Evolutionary conservation across 1,284 basidiomycete genomes (phyloP).

Genomic region (Stereum hirsutum): DNA sequence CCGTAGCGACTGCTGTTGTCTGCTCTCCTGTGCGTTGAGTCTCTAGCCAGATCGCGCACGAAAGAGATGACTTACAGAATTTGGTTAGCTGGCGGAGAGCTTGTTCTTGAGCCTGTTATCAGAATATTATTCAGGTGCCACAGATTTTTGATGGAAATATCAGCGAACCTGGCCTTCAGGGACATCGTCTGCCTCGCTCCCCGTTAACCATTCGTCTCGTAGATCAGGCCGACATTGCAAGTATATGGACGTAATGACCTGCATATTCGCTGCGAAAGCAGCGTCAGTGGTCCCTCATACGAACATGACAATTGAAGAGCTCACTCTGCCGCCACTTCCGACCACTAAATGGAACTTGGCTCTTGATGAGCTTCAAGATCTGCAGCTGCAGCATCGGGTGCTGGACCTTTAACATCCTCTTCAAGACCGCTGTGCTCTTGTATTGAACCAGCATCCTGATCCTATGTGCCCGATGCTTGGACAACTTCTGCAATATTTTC

Average conservation of each 20-base stretch:
- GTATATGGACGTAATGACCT: slow-evolving; percentile 98
- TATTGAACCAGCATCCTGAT: slow-evolving; percentile 97
- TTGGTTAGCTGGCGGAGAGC: slow-evolving; percentile 92
- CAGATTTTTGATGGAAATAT: slow-evolving; percentile 1
- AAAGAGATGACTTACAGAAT: slow-evolving; percentile 62
- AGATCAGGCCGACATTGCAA: slow-evolving; percentile 94
- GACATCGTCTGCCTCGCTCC: slow-evolving; percentile 87
- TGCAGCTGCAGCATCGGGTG: slow-evolving; percentile 94
- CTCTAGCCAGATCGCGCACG: slow-evolving; percentile 1
- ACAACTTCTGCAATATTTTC: slow-evolving; percentile 96
- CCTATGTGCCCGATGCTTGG: slow-evolving; percentile 89
- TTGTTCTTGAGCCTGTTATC: slow-evolving; percentile 89
- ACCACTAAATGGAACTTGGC: slow-evolving; percentile 97
- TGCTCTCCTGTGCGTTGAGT: slow-evolving; percentile 44
- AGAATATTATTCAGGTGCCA: too few relatives aligned
- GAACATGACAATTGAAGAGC: slow-evolving; percentile 15
- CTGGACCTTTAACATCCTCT: slow-evolving; percentile 88
- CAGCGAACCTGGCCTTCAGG: slow-evolving; percentile 70
- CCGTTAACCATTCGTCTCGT: slow-evolving; percentile 95
- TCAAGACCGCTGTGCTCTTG: slow-evolving; percentile 95
- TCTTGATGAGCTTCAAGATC: slow-evolving; percentile 97
- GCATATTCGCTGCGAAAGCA: slow-evolving; percentile 84
- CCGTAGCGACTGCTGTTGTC: slow-evolving; percentile 80
- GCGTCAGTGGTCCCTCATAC: slow-evolving; percentile 1
- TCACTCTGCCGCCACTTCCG: slow-evolving; percentile 96